Conservation (phyloP, 1,284 basidiomycete genomes). For the Hemileia vastatrix region DNA sequence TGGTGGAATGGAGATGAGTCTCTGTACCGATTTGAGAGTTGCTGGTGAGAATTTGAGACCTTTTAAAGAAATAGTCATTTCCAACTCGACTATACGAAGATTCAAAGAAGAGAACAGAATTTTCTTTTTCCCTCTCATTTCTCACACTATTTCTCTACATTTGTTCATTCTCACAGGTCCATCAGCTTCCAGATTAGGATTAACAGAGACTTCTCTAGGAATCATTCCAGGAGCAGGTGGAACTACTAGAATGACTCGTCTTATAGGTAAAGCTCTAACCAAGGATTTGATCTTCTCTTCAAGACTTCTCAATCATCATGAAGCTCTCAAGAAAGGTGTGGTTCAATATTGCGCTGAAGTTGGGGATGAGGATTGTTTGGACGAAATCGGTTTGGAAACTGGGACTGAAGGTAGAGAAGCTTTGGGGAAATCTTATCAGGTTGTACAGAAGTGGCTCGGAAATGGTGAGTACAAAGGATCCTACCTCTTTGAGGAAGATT, state of each 20-base stretch:
- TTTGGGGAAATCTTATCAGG: too few species aligned
- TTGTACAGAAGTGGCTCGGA: too few species aligned
- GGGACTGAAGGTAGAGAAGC: constrained; percentile 63
- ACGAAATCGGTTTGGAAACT: constrained; percentile 57
- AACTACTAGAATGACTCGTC: constrained; percentile 71
- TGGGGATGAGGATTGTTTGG: too few species aligned
- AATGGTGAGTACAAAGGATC: too few species aligned
- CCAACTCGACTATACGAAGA: too few species aligned
- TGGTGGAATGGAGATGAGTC: constrained; percentile 74
- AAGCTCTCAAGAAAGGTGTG: constrained; percentile 68
- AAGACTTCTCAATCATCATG: constrained; percentile 54
- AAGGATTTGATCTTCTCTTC: constrained; percentile 82
- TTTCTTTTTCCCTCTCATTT: constrained; percentile 5
- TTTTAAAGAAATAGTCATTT: too few species aligned
- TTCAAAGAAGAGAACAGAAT: too few species aligned
- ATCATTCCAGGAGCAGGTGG: constrained; percentile 95
- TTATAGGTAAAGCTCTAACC: constrained; percentile 69
- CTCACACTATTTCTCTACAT: not conserved
- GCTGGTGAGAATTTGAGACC: constrained; percentile 52
- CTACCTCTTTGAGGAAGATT: too few species aligned
- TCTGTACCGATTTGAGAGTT: constrained; percentile 79
- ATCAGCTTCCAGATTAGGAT: constrained; percentile 63
- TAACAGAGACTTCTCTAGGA: constrained; percentile 73
- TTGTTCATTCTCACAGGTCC: constrained; percentile 47
- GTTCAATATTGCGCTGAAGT: too few species aligned